phyloP scores from a whole-genome alignment of 257 asterid species.

The Marsdenia floribunda region DNA sequence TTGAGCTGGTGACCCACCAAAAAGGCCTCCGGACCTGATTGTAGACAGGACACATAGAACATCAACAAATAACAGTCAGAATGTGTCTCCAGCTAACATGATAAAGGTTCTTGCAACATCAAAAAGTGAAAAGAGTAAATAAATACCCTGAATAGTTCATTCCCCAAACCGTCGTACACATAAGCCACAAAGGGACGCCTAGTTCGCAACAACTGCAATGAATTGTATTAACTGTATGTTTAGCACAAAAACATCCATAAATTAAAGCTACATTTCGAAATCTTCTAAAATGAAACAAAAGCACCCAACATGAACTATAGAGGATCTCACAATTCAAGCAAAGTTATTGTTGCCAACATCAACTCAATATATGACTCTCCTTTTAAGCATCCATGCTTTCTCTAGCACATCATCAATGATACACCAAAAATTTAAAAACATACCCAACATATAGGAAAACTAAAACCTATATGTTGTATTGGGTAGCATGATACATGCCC shows the following conservation, averaged over 20 bases:
- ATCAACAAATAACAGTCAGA: slow-evolving; percentile 16
- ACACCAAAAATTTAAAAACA: background rate
- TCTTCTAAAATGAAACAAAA: background rate
- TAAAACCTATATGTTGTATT: no score
- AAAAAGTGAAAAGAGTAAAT: background rate
- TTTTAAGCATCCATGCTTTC: background rate
- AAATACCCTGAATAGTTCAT: slow-evolving; percentile 74
- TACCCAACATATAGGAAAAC: background rate
- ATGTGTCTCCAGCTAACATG: background rate
- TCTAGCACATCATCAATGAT: background rate
- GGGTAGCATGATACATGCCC: no score
- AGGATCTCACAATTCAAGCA: background rate
- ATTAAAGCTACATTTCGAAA: background rate
- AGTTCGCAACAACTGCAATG: slow-evolving; percentile 68
- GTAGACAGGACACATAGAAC: background rate
- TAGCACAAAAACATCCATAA: slow-evolving; percentile 13
- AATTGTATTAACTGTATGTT: slow-evolving; percentile 17
- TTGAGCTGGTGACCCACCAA: slow-evolving; percentile 99
- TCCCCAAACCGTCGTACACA: slow-evolving; percentile 72
- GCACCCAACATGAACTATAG: background rate
- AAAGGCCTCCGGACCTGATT: slow-evolving; percentile 85
- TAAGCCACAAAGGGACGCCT: slow-evolving; percentile 86
- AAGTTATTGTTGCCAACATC: background rate
- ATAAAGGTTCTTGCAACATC: background rate
- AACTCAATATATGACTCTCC: background rate